Evolutionary conservation across 2,329 filamentous ascomycete genomes (phyloP), one percentile per base, ranked within the genome.

Genomic region (Trichophyton verrucosum): DNA sequence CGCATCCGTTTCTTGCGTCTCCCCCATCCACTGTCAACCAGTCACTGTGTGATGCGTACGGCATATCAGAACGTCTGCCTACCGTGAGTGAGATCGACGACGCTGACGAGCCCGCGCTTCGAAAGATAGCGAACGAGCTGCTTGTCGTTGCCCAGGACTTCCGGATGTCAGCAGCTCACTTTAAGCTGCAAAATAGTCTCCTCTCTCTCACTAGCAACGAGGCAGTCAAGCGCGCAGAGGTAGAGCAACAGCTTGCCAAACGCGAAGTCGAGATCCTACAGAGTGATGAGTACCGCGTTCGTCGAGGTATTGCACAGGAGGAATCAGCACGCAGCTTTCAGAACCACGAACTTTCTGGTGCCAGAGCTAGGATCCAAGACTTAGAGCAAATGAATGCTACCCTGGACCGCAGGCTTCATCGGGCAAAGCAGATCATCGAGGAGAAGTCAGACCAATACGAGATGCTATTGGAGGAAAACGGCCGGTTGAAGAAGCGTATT

Each of bases 221-320:
- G 66, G 87, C 91, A 33, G 83, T 89, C 8, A 91, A 95, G 73
- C 85, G 91, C 27, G 90, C 92, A 66, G 87, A 86, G 40, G 91
- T 96, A 3, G 92, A 96, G 73, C 88, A 95, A 68, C 88, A 94
- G 65, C 91, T 96, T 83, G 87, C 87, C n/a, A 84, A 89, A 64
- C 82, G 88, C 22, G 91, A 96, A 73, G 87, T 95, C 20, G 88
- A 96, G 64, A 88, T 91, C 11, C 77, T 96, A 30, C 87, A 91
- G 63, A 80, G 82, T 64, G 85, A 85, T 13, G 88, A 94, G 69
- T 82, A 87, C 70, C 82, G 84, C 58, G 82, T 82, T 58, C 84
- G 86, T 80, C 61, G 80, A 80, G 64, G 74, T 73, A 67, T 82
- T 79, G 69, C 84, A 77, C 69, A 75, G 64, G 65, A 72, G 61